A percentile compares a stretch with the other conserved stretches of the same genome.
These are phyloP conservation scores for Didymella arachidicola DNA, from an alignment of 2,329 filamentous ascomycete genomes.

Conservation along the genomic window DNA sequence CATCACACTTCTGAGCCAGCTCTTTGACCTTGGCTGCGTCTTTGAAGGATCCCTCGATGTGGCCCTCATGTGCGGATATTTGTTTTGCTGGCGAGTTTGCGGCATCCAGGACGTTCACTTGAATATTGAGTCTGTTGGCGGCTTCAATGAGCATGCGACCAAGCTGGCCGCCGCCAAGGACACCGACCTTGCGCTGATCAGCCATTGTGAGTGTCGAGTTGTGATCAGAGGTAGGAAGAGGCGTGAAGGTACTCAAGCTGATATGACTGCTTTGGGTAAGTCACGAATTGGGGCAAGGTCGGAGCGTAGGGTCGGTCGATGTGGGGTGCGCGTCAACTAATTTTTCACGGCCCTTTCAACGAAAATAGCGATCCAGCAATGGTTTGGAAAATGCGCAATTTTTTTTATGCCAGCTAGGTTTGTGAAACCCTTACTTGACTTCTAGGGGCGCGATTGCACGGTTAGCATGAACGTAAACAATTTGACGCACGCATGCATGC, in stretches of 20 bases:
- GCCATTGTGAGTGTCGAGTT: constrained; percentile 31
- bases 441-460: not conserved
- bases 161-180: constrained; percentile 63
- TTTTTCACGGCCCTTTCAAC: constrained; percentile 28
- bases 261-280: constrained; percentile 31
- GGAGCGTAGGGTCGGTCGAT: constrained; percentile 30
- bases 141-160: constrained; percentile 94
- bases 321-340: constrained; percentile 34
- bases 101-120: constrained; percentile 80
- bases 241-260: constrained; percentile 19
- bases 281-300: constrained; percentile 26
- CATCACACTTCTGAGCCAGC: constrained; percentile 77
- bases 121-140: constrained; percentile 79
- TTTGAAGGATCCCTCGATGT: constrained; percentile 88
- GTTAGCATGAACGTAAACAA: not conserved
- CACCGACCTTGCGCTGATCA: constrained; percentile 47
- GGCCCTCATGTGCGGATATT: constrained; percentile 75
- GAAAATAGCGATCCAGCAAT: constrained; percentile 15
- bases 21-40: constrained; percentile 79
- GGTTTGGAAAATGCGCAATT: constrained; percentile 3
- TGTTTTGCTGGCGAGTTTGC: constrained; percentile 83
- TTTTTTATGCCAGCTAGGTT: not conserved
- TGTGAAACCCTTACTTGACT: not conserved
- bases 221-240: constrained; percentile 1
- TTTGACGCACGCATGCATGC: not conserved